A percentile compares a stretch with the other conserved stretches of the same genome.
phyloP scores from a whole-genome alignment of 2,329 filamentous ascomycete genomes.

The Xylariaceae sp. region DNA sequence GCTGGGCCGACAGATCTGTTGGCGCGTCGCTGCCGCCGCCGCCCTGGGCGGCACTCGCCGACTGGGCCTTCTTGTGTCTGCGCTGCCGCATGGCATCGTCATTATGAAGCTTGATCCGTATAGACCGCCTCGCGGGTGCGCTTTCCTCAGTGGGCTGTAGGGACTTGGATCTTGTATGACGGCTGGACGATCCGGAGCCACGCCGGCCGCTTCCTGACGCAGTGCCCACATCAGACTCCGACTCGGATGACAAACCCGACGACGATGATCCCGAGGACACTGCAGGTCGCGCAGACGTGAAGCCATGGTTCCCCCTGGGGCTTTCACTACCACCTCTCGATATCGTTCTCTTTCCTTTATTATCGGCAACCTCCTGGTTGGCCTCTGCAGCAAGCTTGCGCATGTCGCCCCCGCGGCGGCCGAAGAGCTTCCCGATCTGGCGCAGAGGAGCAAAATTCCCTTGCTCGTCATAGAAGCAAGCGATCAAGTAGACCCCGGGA shows the following conservation, averaged over 20 bases:
- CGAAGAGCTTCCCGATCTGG: conserved; percentile 61
- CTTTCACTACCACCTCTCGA: conserved; percentile 19
- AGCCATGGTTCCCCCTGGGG: conserved; percentile 17
- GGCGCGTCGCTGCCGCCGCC: conserved; percentile 28
- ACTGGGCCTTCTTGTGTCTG: conserved; percentile 58
- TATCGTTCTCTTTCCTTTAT: conserved; percentile 23
- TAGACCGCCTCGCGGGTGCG: conserved; percentile 65
- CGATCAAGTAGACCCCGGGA: conserved; percentile 74
- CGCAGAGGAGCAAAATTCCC: conserved; percentile 72
- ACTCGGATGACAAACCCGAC: conserved; percentile 63
- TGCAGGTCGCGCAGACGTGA: conserved; percentile 15
- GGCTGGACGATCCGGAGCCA: conserved; percentile 23
- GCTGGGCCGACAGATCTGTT: conserved; percentile 62
- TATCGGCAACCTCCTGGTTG: conserved; percentile 20
- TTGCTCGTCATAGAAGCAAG: conserved; percentile 74
- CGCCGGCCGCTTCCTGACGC: conserved; percentile 22
- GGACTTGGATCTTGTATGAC: conserved; percentile 59
- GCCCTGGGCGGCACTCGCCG: conserved; percentile 36
- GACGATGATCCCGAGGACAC: conserved; percentile 46
- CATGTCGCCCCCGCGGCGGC: conserved; percentile 32
- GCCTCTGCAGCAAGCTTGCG: conserved; percentile 43
- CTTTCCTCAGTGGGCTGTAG: conserved; percentile 54
- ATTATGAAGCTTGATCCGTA: conserved; percentile 82
- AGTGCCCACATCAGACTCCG: conserved; percentile 51
- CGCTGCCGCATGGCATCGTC: conserved; percentile 65